Evolutionary conservation across 2,329 filamentous ascomycete species (phyloP), one percentile per base, ranked within the genome.

Genomic region (Claviceps sorghi): DNA sequence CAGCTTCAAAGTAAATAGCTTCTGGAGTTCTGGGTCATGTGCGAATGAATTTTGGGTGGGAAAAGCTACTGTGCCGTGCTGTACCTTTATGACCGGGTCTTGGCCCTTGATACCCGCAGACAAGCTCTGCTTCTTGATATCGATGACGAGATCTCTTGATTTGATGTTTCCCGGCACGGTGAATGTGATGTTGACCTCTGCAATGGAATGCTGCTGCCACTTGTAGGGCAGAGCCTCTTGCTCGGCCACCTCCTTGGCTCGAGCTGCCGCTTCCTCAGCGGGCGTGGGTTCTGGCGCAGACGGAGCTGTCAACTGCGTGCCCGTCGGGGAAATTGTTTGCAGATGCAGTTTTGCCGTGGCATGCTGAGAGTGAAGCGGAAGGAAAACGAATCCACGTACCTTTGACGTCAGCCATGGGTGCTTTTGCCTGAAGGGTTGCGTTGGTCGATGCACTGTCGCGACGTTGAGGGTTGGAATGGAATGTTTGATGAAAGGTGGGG

Each of bases 171-270:
- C 84, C 0, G 91, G 85, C 1, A 98, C 81, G 30, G 78, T 73
- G 54, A 94, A 77, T 49, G 78, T 84, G 62, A 97, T 72, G 64
- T 95, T 88, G 55, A 96, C 72, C 64, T 97, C 93, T 60, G 77
- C 77, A 66, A 98, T 95, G 26, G 86, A 90, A 72, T 98, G 93
- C 11, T 98, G 93, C 13, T 79, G 86, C 93, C 93, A 98, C 72
- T 94, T 93, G 82, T 98, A 98, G 1, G 93, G 93, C 43, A 98
- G 82, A 26, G 84, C 80, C 43, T 83, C 85, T 74, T 98, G 93
- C 72, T 98, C 93, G 61, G 83, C 85, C 53, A 79, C 75, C 72
- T 98, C 89, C 66, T 84, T 83, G 56, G 81, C 83, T 58, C 73
- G 74, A 53, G 77, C 75, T 21, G 78, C 78, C 11, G 76, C 80